Conservation (phyloP, 106 monocot genomes). For the Chionographis japonica region DNA sequence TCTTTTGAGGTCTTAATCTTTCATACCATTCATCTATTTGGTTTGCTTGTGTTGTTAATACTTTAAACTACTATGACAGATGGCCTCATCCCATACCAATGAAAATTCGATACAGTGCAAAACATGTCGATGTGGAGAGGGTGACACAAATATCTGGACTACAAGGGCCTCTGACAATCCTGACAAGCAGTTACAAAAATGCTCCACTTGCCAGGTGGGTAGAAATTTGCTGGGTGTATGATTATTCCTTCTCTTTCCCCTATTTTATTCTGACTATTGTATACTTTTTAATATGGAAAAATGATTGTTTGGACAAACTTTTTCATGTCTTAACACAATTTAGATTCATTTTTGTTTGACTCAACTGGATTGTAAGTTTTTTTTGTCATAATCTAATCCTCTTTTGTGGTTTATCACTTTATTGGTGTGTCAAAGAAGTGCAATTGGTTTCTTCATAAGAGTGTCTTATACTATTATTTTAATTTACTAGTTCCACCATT, state of each 20-base stretch:
- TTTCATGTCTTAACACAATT: no score
- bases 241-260: neutral
- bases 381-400: no score
- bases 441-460: no score
- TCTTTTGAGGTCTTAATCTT: no score
- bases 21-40: neutral
- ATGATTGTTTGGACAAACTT: no score
- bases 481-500: no score
- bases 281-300: neutral
- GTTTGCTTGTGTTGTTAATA: neutral
- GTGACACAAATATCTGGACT: slow-evolving; percentile 24
- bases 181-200: slow-evolving; percentile 25
- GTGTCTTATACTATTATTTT: no score
- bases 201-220: slow-evolving; percentile 37
- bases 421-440: no score
- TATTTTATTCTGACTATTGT: neutral
- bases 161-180: slow-evolving; percentile 20
- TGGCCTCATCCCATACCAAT: slow-evolving; percentile 19
- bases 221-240: neutral
- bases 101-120: slow-evolving; percentile 27
- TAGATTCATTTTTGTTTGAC: no score
- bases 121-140: slow-evolving; percentile 22
- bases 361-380: no score
- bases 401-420: no score
- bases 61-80: slow-evolving; percentile 6